These are phyloP conservation scores for Arctium lappa DNA, from an alignment of 129 eudicot genomes.

Conservation along the genomic window DNA sequence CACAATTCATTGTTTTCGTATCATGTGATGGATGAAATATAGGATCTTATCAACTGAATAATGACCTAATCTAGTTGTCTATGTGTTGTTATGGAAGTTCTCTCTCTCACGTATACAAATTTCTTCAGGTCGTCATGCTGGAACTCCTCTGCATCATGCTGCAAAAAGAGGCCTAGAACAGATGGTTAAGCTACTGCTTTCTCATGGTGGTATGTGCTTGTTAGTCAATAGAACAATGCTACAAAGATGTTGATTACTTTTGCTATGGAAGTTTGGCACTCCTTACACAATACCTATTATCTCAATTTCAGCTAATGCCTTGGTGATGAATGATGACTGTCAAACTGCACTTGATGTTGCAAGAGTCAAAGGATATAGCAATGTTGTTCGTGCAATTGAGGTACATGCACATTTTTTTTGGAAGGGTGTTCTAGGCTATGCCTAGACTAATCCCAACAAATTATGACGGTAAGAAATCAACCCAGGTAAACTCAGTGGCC, in stretches of 20 bases:
- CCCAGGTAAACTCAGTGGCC: too few relatives aligned
- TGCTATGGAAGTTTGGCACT: background rate
- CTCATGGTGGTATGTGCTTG: constrained; percentile 68
- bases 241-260: background rate
- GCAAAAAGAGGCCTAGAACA: constrained; percentile 84
- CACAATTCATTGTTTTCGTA: background rate
- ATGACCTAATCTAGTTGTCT: background rate
- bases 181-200: constrained; percentile 69
- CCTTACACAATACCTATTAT: background rate
- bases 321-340: constrained; percentile 75
- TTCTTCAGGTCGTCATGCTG: constrained; percentile 69
- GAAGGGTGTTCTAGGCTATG: too few relatives aligned
- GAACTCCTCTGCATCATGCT: constrained; percentile 95
- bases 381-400: constrained; percentile 86
- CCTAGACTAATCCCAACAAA: too few relatives aligned
- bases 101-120: background rate
- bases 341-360: constrained; percentile 92
- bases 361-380: constrained; percentile 62
- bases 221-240: background rate
- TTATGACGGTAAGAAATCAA: too few relatives aligned
- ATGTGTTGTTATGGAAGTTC: background rate
- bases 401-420: constrained; percentile 23
- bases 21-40: background rate
- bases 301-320: constrained; percentile 67
- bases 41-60: background rate